Base-by-base conservation (phyloP, 2,329 filamentous ascomycete species). In the Xylariaceae sp. region DNA sequence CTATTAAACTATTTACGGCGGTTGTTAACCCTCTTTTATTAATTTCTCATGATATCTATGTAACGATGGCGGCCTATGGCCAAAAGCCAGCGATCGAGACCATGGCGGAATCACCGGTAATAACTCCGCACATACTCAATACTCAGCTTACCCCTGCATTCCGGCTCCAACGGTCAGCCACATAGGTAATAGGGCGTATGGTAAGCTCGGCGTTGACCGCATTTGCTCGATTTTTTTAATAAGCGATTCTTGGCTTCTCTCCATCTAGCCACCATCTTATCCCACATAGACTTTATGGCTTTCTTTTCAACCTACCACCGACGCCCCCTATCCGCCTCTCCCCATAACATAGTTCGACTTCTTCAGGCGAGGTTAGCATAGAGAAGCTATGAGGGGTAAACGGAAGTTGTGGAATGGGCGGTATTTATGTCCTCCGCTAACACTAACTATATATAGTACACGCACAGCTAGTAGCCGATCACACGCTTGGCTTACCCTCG, bases 221-320 rank as follows among this genome's bases (percentile, higher is more conserved):
- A 41, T 40, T 50, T 53, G 37, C 18, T 40, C 43, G 53, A 52
- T 49, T 40, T 41, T 43, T 10, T 55, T n/a, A n/a, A 14, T 44
- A 37, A 37, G 32, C 44, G 2, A 23, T 21, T 46, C 47, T 20
- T 50, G 55, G 55, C 58, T 60, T 57, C 57, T 57, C 57, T 54
- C 51, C 58, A 57, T 48, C 32, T 26, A 16, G 32, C 26, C 32
- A 16, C 14, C 23, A 9, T 26, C 23, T 26, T 26, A n/a, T 26
- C 9, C 23, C 9, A 26, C 23, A 26, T 26, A 26, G 9, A 26
- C 23, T 26, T 4, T 4, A 26, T 26, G 23, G 23, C 23, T 9
- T 16, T 7, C 32, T 12, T 29, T 29, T 29, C 26, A 29, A 10
- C 26, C 10, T 29, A 5, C 10, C 26, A 10, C 26, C 10, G 6